Evolutionary conservation across 1,284 basidiomycete species (phyloP).

Genomic region (Malassezia globosa): DNA sequence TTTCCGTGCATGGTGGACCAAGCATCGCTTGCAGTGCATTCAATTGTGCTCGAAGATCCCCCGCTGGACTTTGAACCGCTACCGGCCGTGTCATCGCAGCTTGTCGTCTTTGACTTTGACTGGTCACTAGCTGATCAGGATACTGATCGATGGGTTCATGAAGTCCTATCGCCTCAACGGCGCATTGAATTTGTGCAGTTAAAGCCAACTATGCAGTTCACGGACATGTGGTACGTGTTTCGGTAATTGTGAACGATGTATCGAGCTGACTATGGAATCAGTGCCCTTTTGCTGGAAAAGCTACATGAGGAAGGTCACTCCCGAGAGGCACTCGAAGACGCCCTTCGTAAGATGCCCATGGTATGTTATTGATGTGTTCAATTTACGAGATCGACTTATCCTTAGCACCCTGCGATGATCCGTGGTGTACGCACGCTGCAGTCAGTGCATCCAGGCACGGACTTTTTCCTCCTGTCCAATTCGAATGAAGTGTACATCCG

Average conservation of each 20-base stretch:
- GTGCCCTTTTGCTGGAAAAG: slow-evolving; percentile 27
- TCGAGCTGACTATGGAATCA: too few relatives aligned
- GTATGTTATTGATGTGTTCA: slow-evolving; percentile 53
- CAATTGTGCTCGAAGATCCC: slow-evolving; percentile 16
- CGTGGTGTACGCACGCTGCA: slow-evolving; percentile 64
- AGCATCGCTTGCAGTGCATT: slow-evolving; percentile 5
- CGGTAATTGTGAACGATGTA: neutral
- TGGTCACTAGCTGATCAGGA: slow-evolving; percentile 86
- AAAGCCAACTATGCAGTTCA: slow-evolving; percentile 65
- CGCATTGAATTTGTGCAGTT: slow-evolving; percentile 69
- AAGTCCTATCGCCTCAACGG: slow-evolving; percentile 73
- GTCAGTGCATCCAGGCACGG: slow-evolving; percentile 53
- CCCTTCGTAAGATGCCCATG: slow-evolving; percentile 72
- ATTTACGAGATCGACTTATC: too few relatives aligned
- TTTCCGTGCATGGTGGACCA: slow-evolving; percentile 9
- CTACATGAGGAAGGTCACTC: slow-evolving; percentile 49
- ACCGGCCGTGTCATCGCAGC: slow-evolving; percentile 51
- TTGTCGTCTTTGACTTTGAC: slow-evolving; percentile 94
- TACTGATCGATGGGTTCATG: slow-evolving; percentile 89
- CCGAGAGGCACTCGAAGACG: slow-evolving; percentile 63
- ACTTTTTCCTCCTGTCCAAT: slow-evolving; percentile 83
- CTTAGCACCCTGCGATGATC: slow-evolving; percentile 87
- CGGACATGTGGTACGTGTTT: slow-evolving; percentile 54
- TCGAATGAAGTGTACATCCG: slow-evolving; percentile 89
- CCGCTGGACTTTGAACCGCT: slow-evolving; percentile 21